These are phyloP conservation scores for Biscogniauxia mediterranea DNA, from an alignment of 2,329 filamentous ascomycete genomes.

Conservation along the genomic window DNA sequence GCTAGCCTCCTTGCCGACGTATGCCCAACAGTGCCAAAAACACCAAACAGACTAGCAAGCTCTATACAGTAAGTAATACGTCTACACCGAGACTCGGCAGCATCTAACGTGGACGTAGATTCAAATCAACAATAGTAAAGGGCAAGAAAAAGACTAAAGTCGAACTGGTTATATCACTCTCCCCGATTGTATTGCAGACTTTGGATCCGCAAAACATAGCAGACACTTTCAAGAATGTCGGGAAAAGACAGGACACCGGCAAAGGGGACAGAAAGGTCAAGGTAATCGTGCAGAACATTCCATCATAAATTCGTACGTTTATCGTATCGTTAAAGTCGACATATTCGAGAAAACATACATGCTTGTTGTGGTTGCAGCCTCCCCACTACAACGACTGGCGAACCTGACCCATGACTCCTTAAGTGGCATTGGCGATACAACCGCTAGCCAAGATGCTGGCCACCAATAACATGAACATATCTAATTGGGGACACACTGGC, in stretches of 20 bases:
- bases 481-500: constrained; percentile 4
- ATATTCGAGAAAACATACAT: constrained; percentile 3
- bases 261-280: constrained; percentile 25
- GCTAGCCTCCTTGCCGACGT: constrained; percentile 43
- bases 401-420: constrained; percentile 9
- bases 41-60: constrained; percentile 33
- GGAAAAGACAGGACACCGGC: constrained; percentile 21
- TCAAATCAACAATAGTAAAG: constrained; percentile 16
- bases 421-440: constrained; percentile 2
- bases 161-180: constrained; percentile 26
- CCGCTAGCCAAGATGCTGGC: neutral
- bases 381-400: constrained; percentile 6
- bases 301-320: constrained; percentile 5
- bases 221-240: constrained; percentile 26
- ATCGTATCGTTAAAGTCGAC: constrained; percentile 4
- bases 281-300: constrained; percentile 16
- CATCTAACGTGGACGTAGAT: constrained; percentile 24
- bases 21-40: constrained; percentile 41
- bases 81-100: neutral
- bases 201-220: constrained; percentile 23
- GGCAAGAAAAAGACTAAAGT: constrained; percentile 30
- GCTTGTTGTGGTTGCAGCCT: constrained; percentile 13
- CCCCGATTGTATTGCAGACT: constrained; percentile 13
- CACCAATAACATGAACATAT: constrained; percentile 3
- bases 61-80: constrained; percentile 39